Conservation (phyloP, 306 rosid species). For the Sophora flavescens region DNA sequence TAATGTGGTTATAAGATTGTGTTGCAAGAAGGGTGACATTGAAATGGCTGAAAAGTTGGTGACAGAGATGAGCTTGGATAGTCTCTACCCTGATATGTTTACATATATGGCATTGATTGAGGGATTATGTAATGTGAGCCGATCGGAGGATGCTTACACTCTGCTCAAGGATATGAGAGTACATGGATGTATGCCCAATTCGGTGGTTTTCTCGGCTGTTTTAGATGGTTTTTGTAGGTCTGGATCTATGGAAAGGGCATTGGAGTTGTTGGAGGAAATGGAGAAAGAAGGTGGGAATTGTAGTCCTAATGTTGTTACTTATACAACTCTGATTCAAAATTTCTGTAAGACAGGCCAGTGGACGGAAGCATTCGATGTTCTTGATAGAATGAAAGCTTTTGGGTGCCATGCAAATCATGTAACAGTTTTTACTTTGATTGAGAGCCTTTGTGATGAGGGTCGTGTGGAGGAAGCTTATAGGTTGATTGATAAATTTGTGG, state of each 20-base stretch:
- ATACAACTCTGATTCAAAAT: constrained; percentile 76
- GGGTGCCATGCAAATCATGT: constrained; percentile 75
- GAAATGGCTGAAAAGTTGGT: constrained; percentile 65
- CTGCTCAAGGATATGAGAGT: constrained; percentile 65
- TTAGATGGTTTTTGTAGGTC: constrained; percentile 63
- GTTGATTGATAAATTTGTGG: constrained; percentile 64
- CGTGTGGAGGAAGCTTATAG: constrained; percentile 64
- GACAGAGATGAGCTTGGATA: constrained; percentile 63
- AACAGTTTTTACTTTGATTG: constrained; percentile 63
- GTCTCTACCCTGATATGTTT: constrained; percentile 72
- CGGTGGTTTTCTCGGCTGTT: constrained; percentile 70
- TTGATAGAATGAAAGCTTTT: constrained; percentile 76
- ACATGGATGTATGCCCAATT: constrained; percentile 71
- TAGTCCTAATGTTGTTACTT: constrained; percentile 77
- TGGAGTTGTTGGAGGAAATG: constrained; percentile 79
- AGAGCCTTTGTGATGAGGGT: constrained; percentile 59
- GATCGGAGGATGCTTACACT: constrained; percentile 66
- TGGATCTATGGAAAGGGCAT: constrained; percentile 63
- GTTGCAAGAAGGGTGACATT: constrained; percentile 70
- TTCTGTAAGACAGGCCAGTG: constrained; percentile 61
- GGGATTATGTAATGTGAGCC: constrained; percentile 74
- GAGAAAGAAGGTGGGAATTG: constrained; percentile 67
- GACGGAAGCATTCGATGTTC: constrained; percentile 64
- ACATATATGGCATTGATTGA: constrained; percentile 73
- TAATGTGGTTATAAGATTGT: constrained; percentile 71